A percentile compares a stretch with the other conserved stretches of the same genome.
Evolutionary conservation across 805 yeast species (phyloP).

Genomic region (Metschnikowia proteae): DNA sequence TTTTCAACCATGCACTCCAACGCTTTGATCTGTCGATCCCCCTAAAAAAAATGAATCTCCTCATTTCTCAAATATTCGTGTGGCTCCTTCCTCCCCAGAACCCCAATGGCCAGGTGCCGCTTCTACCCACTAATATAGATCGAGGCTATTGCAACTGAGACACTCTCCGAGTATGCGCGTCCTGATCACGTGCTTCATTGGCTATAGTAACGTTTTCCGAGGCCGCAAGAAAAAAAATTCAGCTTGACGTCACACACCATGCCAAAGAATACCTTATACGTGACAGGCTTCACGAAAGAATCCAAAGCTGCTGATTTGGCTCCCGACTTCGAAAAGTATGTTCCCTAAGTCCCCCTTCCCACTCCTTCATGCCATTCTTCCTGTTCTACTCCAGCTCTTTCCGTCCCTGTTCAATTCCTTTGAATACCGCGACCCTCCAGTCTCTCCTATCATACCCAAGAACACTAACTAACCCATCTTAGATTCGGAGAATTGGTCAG

Average conservation of each 20-base stretch:
- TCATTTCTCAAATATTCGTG: not conserved
- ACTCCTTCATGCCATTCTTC: constrained; percentile 3
- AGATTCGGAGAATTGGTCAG: constrained; percentile 57
- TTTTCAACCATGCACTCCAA: not conserved
- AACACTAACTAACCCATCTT: constrained; percentile 12
- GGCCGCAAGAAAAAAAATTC: constrained; percentile 3
- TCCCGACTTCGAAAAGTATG: constrained; percentile 58
- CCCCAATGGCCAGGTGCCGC: not conserved
- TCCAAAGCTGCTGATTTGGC: constrained; percentile 56
- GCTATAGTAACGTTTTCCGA: not conserved
- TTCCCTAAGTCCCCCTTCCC: constrained; percentile 18
- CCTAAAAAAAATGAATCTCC: not conserved
- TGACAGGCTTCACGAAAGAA: constrained; percentile 54
- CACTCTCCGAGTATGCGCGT: not conserved
- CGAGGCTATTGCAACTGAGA: not conserved
- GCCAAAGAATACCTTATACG: constrained; percentile 50
- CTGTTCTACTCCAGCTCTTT: constrained; percentile 2
- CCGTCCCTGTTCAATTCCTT: not conserved
- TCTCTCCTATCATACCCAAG: not conserved
- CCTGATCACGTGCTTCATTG: constrained; percentile 1
- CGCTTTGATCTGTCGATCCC: not conserved
- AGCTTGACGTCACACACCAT: constrained; percentile 16
- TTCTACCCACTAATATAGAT: not conserved
- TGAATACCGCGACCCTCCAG: not conserved
- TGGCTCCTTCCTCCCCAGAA: not conserved